phyloP scores from a whole-genome alignment of 306 rosid species.

The Ammopiptanthus mongolicus region DNA sequence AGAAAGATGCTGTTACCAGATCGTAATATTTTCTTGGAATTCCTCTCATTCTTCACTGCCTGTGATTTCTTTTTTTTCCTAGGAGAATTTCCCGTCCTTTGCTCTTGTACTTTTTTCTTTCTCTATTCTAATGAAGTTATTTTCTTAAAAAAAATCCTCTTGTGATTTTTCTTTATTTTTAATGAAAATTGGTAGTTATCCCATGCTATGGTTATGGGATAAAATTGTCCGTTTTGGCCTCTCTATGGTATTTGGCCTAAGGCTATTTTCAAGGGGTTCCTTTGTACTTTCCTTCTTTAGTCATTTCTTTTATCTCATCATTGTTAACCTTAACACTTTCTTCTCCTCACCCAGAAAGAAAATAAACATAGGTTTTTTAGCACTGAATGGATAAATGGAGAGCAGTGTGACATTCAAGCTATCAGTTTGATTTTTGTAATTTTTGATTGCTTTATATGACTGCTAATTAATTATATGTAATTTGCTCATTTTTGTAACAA shows the following conservation, averaged over 20 bases:
- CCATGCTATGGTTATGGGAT: not conserved
- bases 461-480: not conserved
- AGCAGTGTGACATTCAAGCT: not conserved
- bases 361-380: not conserved
- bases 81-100: not conserved
- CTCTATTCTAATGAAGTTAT: not conserved
- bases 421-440: not conserved
- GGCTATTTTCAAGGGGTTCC: slow-evolving; percentile 1
- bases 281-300: not conserved
- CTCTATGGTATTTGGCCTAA: not conserved
- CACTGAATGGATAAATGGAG: not conserved
- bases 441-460: not conserved
- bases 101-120: not conserved
- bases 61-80: not conserved
- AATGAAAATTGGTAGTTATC: not conserved
- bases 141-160: not conserved
- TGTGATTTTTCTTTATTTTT: not conserved
- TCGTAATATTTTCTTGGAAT: not conserved
- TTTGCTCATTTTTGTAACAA: slow-evolving; percentile 7
- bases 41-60: not conserved
- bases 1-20: slow-evolving; percentile 13
- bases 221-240: not conserved
- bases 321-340: no score
- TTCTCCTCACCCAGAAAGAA: not conserved
- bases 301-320: not conserved